phyloP scores from a whole-genome alignment of 176 grass and related monocot species.

The bread wheat (Triticum aestivum) region IWGSC_CS_RefSeq_v2.1 NC_057800.1:236198101-236198600 shows the following conservation, averaged over 20 bases:
- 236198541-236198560: conserved; percentile 23
- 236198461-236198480: conserved; percentile 11
- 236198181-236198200: neutral
- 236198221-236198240: neutral
- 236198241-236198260: neutral
- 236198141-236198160: conserved; percentile 68
- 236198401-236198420: neutral
- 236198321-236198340: neutral
- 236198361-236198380: neutral
- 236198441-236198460: neutral
- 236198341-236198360: conserved; percentile 9
- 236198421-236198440: neutral
- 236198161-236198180: conserved; percentile 44
- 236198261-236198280: neutral
- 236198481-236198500: neutral
- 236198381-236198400: conserved; percentile 5
- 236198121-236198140: conserved; percentile 28
- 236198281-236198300: neutral
- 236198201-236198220: neutral
- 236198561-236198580: neutral
- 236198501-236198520: neutral
- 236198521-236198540: neutral
- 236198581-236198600: conserved; percentile 5
- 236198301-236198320: conserved; percentile 11
- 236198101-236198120: conserved; percentile 4